Conservation (phyloP, 108 stramenopile species). For the Epipyxis sp. region DNA sequence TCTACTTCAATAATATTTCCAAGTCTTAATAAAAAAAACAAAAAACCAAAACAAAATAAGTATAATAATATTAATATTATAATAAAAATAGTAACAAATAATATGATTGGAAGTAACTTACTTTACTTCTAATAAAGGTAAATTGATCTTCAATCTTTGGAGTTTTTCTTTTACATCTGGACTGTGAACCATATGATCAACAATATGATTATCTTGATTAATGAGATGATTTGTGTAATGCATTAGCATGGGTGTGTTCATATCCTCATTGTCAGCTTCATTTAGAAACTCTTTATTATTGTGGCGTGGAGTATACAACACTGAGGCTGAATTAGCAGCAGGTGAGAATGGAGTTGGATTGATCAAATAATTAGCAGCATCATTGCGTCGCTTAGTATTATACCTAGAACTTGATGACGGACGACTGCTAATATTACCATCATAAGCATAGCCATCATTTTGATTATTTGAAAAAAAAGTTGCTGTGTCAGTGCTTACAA, state of each 20-base stretch:
- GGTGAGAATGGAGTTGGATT: no score
- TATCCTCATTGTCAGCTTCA: no score
- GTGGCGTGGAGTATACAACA: no score
- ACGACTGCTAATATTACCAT: not conserved
- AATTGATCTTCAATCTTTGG: not conserved
- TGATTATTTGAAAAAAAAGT: not conserved
- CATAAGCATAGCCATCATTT: not conserved
- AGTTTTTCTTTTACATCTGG: not conserved
- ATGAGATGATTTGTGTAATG: not conserved
- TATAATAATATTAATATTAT: not conserved
- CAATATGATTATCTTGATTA: not conserved
- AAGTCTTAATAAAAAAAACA: not conserved
- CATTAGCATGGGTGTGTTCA: no score
- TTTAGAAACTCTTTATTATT: no score
- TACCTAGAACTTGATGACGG: no score
- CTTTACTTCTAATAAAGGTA: slow-evolving; percentile 1
- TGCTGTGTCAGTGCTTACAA: not conserved
- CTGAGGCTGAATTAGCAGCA: no score
- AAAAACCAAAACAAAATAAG: not conserved
- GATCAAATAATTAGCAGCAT: no score
- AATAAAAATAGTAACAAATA: not conserved
- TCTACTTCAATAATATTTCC: not conserved
- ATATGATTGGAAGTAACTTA: not conserved
- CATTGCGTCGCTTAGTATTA: no score
- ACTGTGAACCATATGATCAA: not conserved